Base-by-base conservation (phyloP, 1,139 yeast genomes). In the Scheffersomyces titani region DNA sequence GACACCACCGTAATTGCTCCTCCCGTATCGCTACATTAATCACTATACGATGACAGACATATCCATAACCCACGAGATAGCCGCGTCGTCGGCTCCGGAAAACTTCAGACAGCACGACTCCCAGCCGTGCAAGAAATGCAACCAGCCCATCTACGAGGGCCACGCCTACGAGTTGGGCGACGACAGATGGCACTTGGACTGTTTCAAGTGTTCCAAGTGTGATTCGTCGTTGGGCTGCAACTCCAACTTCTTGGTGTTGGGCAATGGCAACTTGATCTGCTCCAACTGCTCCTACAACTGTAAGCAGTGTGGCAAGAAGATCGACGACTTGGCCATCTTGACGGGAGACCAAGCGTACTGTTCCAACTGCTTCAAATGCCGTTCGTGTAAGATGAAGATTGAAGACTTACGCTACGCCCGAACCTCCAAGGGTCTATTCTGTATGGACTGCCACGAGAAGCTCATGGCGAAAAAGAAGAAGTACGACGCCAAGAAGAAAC, bases 291-390 rank as follows among this genome's bases (percentile, higher is more conserved):
- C 97, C 16, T 96, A 93, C 70, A 85, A 88, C 53, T 94, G 99
- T 72, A 87, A 88, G 66, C 88, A 88, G 59, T 96, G 99, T 77
- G 86, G 88, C 55, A 90, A 90, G 69, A 91, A 92, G 71, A 94
- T 94, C 61, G 97, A 92, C 68, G 98, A 94, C 70, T 80, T 93
- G 76, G 99, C 99, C n/a, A 93, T 94, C 47, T 81, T 93, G 52
- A 92, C 98, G 1, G 97, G 98, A 21, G 96, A 89, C 65, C 96
- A 91, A 69, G 98, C 98, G 3, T 94, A 92, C 70, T 96, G 99
- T 72, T 87, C 97, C 6, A 82, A 83, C 53, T 94, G 99, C 74
- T 94, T 94, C 75, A 87, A 88, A 64, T 94, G 99, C 72, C 86
- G 97, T 55, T 88, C 92, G 62, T 94, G 99, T 76, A 90, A 90